These are phyloP conservation scores for Cyberlindnera veronae DNA, from an alignment of 805 yeast genomes.

Conservation along the genomic window DNA sequence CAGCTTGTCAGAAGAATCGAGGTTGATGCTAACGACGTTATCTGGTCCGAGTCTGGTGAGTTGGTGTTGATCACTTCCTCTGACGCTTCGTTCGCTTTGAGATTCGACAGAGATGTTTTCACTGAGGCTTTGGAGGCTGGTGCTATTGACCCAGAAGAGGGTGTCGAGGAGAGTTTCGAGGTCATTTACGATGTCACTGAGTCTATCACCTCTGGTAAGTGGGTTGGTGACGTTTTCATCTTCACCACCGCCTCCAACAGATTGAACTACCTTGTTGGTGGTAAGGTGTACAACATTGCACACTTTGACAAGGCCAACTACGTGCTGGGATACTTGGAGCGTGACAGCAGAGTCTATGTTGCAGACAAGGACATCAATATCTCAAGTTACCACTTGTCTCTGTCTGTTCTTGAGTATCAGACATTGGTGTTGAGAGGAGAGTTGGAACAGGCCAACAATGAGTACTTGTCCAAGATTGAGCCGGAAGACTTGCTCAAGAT, in stretches of 20 bases:
- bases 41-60: constrained; percentile 95
- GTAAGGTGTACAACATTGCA: constrained; percentile 84
- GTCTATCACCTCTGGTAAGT: constrained; percentile 79
- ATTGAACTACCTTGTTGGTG: constrained; percentile 92
- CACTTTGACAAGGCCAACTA: constrained; percentile 89
- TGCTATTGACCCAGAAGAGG: constrained; percentile 72
- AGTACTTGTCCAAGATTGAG: constrained; percentile 55
- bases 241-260: constrained; percentile 86
- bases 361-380: constrained; percentile 89
- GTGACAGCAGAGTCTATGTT: constrained; percentile 86
- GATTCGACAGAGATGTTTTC: constrained; percentile 66
- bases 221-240: constrained; percentile 96
- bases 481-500: constrained; percentile 70
- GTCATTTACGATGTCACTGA: constrained; percentile 82
- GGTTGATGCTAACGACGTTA: constrained; percentile 73
- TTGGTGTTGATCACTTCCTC: constrained; percentile 69
- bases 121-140: constrained; percentile 58
- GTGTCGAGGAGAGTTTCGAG: constrained; percentile 82
- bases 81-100: constrained; percentile 74
- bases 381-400: constrained; percentile 73
- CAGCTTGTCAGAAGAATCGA: constrained; percentile 82
- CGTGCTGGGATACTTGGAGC: constrained; percentile 82
- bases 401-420: constrained; percentile 90
- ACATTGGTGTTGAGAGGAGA: constrained; percentile 95
- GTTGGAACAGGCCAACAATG: constrained; percentile 70